These are phyloP conservation scores for Sphaerulina musiva DNA, from an alignment of 2,329 filamentous ascomycete species.

Conservation along the genomic window DNA sequence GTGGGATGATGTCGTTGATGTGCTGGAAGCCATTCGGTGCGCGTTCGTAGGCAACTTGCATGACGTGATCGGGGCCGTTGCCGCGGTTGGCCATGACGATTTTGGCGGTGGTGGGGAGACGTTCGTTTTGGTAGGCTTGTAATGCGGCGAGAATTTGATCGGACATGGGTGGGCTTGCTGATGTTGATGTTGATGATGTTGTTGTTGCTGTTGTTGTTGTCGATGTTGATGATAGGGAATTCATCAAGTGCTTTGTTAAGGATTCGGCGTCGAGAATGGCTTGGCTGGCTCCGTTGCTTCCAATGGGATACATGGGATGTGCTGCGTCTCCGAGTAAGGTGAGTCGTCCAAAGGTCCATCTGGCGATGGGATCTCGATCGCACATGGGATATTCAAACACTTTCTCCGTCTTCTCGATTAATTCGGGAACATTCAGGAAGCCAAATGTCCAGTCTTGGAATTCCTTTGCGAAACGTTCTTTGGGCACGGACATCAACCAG, in stretches of 20 bases:
- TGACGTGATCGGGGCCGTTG: slow-evolving; percentile 43
- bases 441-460: slow-evolving; percentile 42
- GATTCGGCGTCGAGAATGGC: slow-evolving; percentile 43
- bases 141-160: slow-evolving; percentile 32
- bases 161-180: slow-evolving; percentile 9
- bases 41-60: slow-evolving; percentile 42
- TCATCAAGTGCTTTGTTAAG: slow-evolving; percentile 32
- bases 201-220: too few relatives aligned
- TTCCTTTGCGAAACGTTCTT: slow-evolving; percentile 36
- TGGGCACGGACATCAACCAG: slow-evolving; percentile 41
- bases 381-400: slow-evolving; percentile 46
- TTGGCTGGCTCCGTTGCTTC: slow-evolving; percentile 41
- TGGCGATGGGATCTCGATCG: slow-evolving; percentile 39
- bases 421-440: slow-evolving; percentile 38
- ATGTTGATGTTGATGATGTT: background rate
- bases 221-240: too few relatives aligned
- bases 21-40: slow-evolving; percentile 40
- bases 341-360: slow-evolving; percentile 36
- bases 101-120: slow-evolving; percentile 40
- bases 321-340: slow-evolving; percentile 41
- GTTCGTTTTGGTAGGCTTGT: slow-evolving; percentile 36
- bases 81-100: slow-evolving; percentile 45
- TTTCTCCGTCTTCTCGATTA: slow-evolving; percentile 40
- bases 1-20: slow-evolving; percentile 31
- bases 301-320: slow-evolving; percentile 41